phyloP scores from a whole-genome alignment of 495 filamentous ascomycete genomes.

The Aspergillus haitiensis region DNA sequence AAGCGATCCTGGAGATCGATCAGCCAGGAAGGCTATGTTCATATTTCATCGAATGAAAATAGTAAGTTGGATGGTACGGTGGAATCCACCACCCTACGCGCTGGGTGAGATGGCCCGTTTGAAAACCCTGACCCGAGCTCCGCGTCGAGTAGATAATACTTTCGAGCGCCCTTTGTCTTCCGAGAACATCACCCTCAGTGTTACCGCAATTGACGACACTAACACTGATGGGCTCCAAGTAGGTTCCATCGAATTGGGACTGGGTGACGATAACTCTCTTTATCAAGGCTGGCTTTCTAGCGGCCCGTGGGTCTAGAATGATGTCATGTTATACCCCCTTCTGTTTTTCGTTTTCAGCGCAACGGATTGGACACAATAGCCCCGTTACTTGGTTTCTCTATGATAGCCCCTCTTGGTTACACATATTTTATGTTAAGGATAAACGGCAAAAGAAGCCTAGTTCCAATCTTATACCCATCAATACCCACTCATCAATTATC shows the following conservation, averaged over 20 bases:
- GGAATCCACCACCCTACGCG: slow-evolving; percentile 7
- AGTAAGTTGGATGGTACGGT: slow-evolving; percentile 21
- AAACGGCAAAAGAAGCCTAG: too few species aligned
- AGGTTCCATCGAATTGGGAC: background rate
- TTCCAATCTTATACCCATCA: too few species aligned
- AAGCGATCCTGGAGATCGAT: slow-evolving; percentile 6
- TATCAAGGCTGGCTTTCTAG: slow-evolving; percentile 22
- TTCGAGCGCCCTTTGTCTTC: background rate
- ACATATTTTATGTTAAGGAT: too few species aligned
- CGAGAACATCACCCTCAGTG: background rate
- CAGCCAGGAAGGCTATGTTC: slow-evolving; percentile 9
- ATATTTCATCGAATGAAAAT: slow-evolving; percentile 11
- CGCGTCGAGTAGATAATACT: slow-evolving; percentile 11
- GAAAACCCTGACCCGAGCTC: slow-evolving; percentile 13
- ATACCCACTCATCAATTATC: too few species aligned
- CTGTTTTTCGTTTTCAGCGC: slow-evolving; percentile 2
- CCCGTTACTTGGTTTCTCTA: too few species aligned
- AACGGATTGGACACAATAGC: background rate
- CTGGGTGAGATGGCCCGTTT: background rate
- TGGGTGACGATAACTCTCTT: slow-evolving; percentile 12
- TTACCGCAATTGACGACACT: slow-evolving; percentile 2
- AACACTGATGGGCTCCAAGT: background rate
- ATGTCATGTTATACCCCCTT: slow-evolving; percentile 15
- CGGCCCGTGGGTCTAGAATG: slow-evolving; percentile 23
- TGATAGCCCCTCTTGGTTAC: background rate